These are phyloP conservation scores for Boletus pseudopeckii DNA, from an alignment of 768 basidiomycete species.

Conservation along the genomic window DNA sequence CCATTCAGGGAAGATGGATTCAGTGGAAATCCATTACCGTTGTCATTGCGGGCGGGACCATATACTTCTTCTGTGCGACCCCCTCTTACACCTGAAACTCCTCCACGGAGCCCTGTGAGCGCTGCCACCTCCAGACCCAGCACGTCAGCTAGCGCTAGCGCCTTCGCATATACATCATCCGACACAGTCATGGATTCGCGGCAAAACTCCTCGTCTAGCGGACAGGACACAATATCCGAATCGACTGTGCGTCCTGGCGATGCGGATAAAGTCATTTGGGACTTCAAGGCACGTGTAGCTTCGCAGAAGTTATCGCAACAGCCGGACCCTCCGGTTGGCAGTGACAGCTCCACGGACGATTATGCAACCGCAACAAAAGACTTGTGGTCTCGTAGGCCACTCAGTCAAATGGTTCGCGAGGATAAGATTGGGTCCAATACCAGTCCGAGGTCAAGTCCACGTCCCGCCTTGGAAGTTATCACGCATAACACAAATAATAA, in stretches of 20 bases:
- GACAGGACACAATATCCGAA: constrained; percentile 33
- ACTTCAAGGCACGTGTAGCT: constrained; percentile 21
- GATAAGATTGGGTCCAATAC: constrained; percentile 14
- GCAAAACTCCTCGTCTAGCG: constrained; percentile 27
- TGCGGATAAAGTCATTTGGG: constrained; percentile 30
- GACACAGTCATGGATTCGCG: constrained; percentile 27
- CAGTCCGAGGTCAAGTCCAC: constrained; percentile 21
- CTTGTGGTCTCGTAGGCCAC: constrained; percentile 32
- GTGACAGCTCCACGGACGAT: constrained; percentile 25
- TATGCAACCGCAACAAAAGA: constrained; percentile 29
- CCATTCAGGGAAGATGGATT: constrained; percentile 31
- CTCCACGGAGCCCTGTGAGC: constrained; percentile 64
- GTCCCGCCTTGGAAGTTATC: constrained; percentile 31
- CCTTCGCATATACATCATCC: constrained; percentile 25
- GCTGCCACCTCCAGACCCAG: constrained; percentile 43
- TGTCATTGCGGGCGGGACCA: constrained; percentile 27
- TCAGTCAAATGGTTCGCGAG: constrained; percentile 27
- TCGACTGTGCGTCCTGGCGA: constrained; percentile 34
- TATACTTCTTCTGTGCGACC: constrained; percentile 22
- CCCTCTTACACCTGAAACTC: constrained; percentile 44
- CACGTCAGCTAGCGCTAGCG: constrained; percentile 32
- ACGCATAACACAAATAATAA: constrained; percentile 20
- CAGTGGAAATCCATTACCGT: constrained; percentile 21
- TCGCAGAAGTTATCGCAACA: constrained; percentile 16
- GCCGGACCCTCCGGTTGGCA: constrained; percentile 19